These are phyloP conservation scores for Aleurites moluccanus DNA, from an alignment of 441 rosid species.

Conservation along the genomic window DNA sequence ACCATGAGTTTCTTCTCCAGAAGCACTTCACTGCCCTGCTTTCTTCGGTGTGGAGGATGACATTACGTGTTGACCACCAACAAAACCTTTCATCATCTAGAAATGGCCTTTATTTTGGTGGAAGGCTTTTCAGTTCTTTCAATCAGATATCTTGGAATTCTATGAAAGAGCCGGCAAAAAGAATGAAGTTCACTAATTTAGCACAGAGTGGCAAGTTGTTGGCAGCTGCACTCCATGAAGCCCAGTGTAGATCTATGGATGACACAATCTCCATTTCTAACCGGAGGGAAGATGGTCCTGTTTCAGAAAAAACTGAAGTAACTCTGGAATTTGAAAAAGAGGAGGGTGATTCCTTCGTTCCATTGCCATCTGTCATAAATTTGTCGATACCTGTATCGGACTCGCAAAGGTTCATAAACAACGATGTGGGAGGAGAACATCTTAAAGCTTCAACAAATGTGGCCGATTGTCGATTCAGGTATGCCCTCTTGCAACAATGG, in stretches of 20 bases:
- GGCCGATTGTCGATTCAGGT: conserved; percentile 89
- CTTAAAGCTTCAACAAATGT: conserved; percentile 43
- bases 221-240: conserved; percentile 71
- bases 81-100: conserved; percentile 40
- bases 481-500: conserved; percentile 19
- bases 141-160: conserved; percentile 39
- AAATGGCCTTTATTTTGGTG: conserved; percentile 52
- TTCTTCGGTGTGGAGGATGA: conserved; percentile 74
- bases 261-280: conserved; percentile 41
- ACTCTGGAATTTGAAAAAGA: conserved; percentile 69
- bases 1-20: conserved; percentile 87
- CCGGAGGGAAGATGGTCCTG: conserved; percentile 43
- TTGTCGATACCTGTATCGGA: conserved; percentile 55
- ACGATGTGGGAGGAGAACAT: conserved; percentile 40
- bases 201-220: conserved; percentile 53
- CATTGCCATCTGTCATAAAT: conserved; percentile 58
- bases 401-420: conserved; percentile 30
- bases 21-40: conserved; percentile 88
- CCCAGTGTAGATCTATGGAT: conserved; percentile 38
- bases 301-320: conserved; percentile 53
- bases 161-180: conserved; percentile 43
- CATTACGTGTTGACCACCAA: conserved; percentile 31
- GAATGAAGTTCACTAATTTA: conserved; percentile 58
- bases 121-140: conserved; percentile 47
- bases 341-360: conserved; percentile 41